Evolutionary conservation across 2,329 filamentous ascomycete species (phyloP).

Genomic region (Ciborinia camelliae): DNA sequence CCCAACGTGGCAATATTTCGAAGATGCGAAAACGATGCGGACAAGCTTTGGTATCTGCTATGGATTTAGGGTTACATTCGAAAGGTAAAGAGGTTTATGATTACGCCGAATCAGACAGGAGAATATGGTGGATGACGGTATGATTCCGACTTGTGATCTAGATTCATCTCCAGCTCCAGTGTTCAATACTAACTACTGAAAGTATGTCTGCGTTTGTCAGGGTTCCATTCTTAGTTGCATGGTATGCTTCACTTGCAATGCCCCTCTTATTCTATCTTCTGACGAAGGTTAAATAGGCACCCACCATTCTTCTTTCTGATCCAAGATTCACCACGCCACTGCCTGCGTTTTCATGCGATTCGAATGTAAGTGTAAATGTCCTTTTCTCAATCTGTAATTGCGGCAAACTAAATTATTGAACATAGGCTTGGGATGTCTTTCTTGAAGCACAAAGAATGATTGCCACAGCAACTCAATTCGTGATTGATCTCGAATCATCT

Average conservation of each 20-base stretch:
- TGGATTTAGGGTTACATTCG: constrained; percentile 45
- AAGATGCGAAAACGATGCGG: constrained; percentile 50
- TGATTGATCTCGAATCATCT: constrained; percentile 46
- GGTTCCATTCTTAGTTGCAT: constrained; percentile 50
- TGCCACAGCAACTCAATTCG: constrained; percentile 46
- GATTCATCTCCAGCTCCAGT: not conserved
- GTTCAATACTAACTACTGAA: not conserved
- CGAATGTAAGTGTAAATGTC: constrained; percentile 36
- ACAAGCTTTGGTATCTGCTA: constrained; percentile 47
- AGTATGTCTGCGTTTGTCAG: constrained; percentile 51
- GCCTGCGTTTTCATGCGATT: constrained; percentile 43
- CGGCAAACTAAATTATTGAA: not conserved
- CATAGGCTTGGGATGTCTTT: constrained; percentile 42
- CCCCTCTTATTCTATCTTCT: not conserved
- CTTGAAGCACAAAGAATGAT: constrained; percentile 49
- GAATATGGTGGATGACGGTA: constrained; percentile 54
- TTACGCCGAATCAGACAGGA: constrained; percentile 46
- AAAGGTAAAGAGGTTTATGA: constrained; percentile 40
- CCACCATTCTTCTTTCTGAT: constrained; percentile 44
- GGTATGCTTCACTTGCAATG: constrained; percentile 35
- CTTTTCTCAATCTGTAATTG: not conserved
- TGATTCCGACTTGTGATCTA: constrained; percentile 19
- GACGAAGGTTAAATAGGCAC: constrained; percentile 37
- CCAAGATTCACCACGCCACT: constrained; percentile 46
- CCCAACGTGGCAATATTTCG: constrained; percentile 50